Conservation (phyloP, 2,329 filamentous ascomycete species). For the Hypoxylon sp. region DNA sequence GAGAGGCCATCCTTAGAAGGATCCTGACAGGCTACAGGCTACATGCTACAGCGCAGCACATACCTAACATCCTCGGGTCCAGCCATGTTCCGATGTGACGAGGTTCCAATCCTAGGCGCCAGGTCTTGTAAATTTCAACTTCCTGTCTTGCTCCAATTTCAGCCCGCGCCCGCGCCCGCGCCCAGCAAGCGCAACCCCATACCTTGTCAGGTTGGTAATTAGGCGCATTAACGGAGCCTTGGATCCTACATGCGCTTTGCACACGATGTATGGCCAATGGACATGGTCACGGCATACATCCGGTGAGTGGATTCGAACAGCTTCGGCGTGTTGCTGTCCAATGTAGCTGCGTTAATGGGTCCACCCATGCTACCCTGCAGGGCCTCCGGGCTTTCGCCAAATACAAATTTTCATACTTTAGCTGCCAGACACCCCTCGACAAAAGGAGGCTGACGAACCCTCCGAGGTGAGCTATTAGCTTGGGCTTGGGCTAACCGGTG, state of each 20-base stretch:
- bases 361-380: constrained; percentile 26
- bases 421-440: constrained; percentile 9
- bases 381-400: constrained; percentile 15
- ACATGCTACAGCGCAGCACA: neutral
- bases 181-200: constrained; percentile 25
- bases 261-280: constrained; percentile 17
- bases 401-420: constrained; percentile 21
- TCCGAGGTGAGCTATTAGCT: constrained; percentile 29
- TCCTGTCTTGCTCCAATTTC: constrained; percentile 36
- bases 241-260: constrained; percentile 27
- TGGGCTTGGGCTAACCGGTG: constrained; percentile 17
- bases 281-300: constrained; percentile 34
- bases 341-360: constrained; percentile 27
- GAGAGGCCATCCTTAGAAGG: constrained; percentile 14
- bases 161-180: constrained; percentile 35
- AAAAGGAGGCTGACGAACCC: constrained; percentile 37
- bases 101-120: constrained; percentile 42
- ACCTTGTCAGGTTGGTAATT: constrained; percentile 38
- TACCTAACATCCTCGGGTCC: constrained; percentile 27
- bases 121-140: constrained; percentile 23
- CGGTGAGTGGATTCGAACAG: constrained; percentile 32
- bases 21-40: constrained; percentile 27
- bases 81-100: constrained; percentile 41
- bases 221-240: constrained; percentile 35
- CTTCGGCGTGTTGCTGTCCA: constrained; percentile 29